Evolutionary conservation across 108 stramenopile species (phyloP).

Genomic region (Mayamaea pseudoterrestris): DNA sequence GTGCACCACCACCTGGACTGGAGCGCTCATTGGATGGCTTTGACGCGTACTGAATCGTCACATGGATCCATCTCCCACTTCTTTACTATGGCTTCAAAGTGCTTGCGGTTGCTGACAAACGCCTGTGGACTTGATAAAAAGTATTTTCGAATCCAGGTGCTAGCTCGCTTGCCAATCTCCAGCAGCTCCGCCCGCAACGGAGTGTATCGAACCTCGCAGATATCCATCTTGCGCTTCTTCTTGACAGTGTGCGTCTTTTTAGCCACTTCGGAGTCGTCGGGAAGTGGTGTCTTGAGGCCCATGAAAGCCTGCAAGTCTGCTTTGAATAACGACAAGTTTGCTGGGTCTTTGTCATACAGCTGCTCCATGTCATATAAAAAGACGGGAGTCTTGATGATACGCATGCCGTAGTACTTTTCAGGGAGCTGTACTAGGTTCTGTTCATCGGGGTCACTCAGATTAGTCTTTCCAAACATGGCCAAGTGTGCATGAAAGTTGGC

Average conservation of each 20-base stretch:
- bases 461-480: slow-evolving; percentile 5
- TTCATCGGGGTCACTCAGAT: neutral
- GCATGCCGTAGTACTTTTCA: neutral
- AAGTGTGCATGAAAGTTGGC: slow-evolving; percentile 5
- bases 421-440: neutral
- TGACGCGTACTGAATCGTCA: too few species aligned
- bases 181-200: slow-evolving; percentile 18
- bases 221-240: slow-evolving; percentile 5
- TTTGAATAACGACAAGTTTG: slow-evolving; percentile 4
- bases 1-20: too few species aligned
- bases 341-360: slow-evolving; percentile 4
- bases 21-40: too few species aligned
- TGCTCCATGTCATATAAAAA: slow-evolving; percentile 14
- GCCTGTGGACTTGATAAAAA: slow-evolving; percentile 24
- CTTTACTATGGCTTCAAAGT: neutral
- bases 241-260: neutral
- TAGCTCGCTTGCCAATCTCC: slow-evolving; percentile 12
- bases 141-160: slow-evolving; percentile 28
- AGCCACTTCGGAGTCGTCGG: neutral
- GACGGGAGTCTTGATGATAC: slow-evolving; percentile 3
- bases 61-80: neutral
- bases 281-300: slow-evolving; percentile 4
- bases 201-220: slow-evolving; percentile 23
- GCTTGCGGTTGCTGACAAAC: slow-evolving; percentile 12
- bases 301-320: slow-evolving; percentile 13